Base-by-base conservation (phyloP, 2,329 filamentous ascomycete genomes). In the Aspergillus novofumigatus region DNA sequence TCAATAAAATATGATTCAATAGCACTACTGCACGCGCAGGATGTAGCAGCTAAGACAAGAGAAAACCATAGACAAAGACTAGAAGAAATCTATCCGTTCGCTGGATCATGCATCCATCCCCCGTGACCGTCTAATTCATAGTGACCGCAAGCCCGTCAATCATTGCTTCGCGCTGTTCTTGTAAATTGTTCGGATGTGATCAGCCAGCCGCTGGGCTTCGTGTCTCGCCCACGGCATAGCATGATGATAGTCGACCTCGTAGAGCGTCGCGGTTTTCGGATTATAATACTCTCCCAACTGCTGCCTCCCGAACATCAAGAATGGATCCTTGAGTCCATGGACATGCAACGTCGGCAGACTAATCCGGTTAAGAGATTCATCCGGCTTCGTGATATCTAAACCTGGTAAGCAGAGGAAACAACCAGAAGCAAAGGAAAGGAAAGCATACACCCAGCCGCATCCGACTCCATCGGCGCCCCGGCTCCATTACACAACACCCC, bases 161-260 rank as follows among this genome's bases (percentile, higher is more conserved):
- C 14, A 38, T 38, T 17, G 32, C 14, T 20, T 47, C 21, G 21
- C 48, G 52, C 54, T 62, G 38, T 55, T 52, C 26, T 49, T 44
- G 48, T 65, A 57, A 11, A 63, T 42, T 32, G 56, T 49, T 47
- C 58, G 57, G 32, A 66, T 59, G 32, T 42, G 23, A 2, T 56
- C 49, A 1, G 59, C 64, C 56, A 66, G 48, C 29, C 58, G 52
- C 47, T 61, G 44, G 11, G 60, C 56, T 32, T 66, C 63, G 4
- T 60, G 48, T 47, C 55, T 60, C 9, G 58, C 58, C 64, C 64
- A 66, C 20, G 64, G 64, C 64, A 66, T 66, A 6, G 64, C 64
- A 57, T 66, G 64, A 42, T 66, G 64, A 38, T 66, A 66, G 17
- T 65, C 59, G 5, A 65, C 58, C 53, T 65, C 62, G 28, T 59